A percentile compares a stretch with the other conserved stretches of the same genome.
phyloP scores from a whole-genome alignment of 83 land plant species.

The Isoetes engelmannii region DNA sequence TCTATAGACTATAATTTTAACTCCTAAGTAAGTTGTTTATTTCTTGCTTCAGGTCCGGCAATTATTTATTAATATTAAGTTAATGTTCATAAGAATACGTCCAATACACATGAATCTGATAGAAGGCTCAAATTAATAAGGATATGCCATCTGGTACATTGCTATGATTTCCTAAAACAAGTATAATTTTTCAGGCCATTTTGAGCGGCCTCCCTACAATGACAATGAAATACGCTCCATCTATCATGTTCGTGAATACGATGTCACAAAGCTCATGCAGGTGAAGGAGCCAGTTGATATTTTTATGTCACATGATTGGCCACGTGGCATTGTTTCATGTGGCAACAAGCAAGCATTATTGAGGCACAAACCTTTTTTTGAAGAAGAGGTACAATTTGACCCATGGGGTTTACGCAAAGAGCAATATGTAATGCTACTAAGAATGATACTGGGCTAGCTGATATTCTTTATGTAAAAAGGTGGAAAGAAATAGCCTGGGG shows the following conservation, averaged over 20 bases:
- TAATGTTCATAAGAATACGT: no score
- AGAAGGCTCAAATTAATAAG: no score
- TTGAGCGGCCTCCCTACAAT: slow-evolving; percentile 80
- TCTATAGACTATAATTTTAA: no score
- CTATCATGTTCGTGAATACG: slow-evolving; percentile 91
- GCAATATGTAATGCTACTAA: not conserved
- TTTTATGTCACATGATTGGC: slow-evolving; percentile 96
- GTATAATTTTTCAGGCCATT: slow-evolving; percentile 56
- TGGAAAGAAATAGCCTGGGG: slow-evolving; percentile 48
- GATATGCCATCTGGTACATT: no score
- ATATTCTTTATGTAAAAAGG: slow-evolving; percentile 14
- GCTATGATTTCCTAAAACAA: no score
- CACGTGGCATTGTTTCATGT: slow-evolving; percentile 66
- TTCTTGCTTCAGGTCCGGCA: no score
- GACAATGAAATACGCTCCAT: slow-evolving; percentile 58
- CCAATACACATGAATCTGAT: no score
- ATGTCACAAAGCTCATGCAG: slow-evolving; percentile 83
- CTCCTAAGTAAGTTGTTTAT: no score
- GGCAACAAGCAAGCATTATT: slow-evolving; percentile 57
- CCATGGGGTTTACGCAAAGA: not conserved
- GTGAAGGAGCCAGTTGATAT: slow-evolving; percentile 69
- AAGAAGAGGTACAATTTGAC: slow-evolving; percentile 48
- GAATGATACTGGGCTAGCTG: not conserved
- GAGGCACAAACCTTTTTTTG: slow-evolving; percentile 50
- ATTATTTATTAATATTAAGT: no score